phyloP scores from a whole-genome alignment of 116 monocot species.

The Papilionanthe hybrid region DNA sequence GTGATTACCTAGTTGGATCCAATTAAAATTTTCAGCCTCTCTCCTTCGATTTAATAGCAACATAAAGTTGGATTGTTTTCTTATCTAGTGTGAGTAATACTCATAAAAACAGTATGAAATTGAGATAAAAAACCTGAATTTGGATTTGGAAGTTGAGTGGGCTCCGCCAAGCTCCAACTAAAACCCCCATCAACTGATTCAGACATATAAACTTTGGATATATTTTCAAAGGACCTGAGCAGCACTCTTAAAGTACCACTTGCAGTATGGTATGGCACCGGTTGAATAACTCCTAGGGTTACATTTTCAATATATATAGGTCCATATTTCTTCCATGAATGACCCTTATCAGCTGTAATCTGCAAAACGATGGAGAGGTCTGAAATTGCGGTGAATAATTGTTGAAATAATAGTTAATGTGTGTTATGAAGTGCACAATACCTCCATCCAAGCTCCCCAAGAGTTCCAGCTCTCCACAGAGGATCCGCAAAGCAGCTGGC shows the following conservation, averaged over 20 bases:
- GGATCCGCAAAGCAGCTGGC: constrained; percentile 77
- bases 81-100: no score
- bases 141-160: constrained; percentile 74
- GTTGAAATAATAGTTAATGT: neutral
- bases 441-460: constrained; percentile 99
- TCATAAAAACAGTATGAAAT: no score
- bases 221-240: constrained; percentile 62
- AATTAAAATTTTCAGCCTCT: no score
- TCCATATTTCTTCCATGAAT: constrained; percentile 78
- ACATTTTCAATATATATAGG: constrained; percentile 72
- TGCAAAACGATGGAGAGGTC: constrained; percentile 1
- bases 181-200: constrained; percentile 75
- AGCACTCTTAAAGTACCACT: constrained; percentile 57
- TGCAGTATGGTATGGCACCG: constrained; percentile 67
- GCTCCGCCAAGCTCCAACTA: constrained; percentile 58
- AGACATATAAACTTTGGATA: constrained; percentile 66
- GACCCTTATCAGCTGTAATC: constrained; percentile 59
- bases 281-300: constrained; percentile 75
- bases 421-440: constrained; percentile 10
- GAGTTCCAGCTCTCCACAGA: constrained; percentile 99
- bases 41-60: no score
- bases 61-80: no score
- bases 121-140: constrained; percentile 67
- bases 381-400: neutral
- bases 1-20: no score